Conservation (phyloP, 805 yeast genomes). For the Yarrowia porcina region DNA sequence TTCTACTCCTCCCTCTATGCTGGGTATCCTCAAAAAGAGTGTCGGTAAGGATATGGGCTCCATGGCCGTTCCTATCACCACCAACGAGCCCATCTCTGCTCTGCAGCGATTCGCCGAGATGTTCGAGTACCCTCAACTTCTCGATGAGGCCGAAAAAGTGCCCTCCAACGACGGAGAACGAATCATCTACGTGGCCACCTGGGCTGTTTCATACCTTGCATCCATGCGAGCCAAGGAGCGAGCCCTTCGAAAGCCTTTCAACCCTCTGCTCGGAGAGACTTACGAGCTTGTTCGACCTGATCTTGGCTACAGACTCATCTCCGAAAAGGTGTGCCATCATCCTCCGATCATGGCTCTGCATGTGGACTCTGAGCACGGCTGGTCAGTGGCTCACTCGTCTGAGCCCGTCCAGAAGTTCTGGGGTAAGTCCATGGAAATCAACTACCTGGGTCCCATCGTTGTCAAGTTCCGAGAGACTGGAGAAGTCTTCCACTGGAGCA, state of each 20-base stretch:
- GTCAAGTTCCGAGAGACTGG: conserved; percentile 51
- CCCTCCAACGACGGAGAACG: conserved; percentile 53
- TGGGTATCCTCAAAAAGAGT: conserved; percentile 77
- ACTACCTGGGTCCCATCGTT: conserved; percentile 65
- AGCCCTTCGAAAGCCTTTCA: conserved; percentile 84
- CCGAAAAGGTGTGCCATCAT: conserved; percentile 85
- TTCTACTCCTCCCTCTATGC: conserved; percentile 74
- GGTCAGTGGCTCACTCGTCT: conserved; percentile 51
- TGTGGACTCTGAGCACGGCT: conserved; percentile 59
- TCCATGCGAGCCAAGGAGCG: conserved; percentile 71
- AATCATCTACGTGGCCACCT: conserved; percentile 67
- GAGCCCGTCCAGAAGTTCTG: conserved; percentile 75
- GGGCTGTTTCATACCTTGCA: conserved; percentile 74
- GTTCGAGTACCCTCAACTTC: conserved; percentile 67
- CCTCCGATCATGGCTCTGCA: conserved; percentile 83
- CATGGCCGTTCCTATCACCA: conserved; percentile 88
- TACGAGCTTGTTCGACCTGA: conserved; percentile 86
- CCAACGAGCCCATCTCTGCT: conserved; percentile 86
- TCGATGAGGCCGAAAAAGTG: conserved; percentile 57
- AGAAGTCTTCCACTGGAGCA: conserved; percentile 72
- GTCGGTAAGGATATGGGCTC: conserved; percentile 83
- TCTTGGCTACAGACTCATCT: conserved; percentile 63
- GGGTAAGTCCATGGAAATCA: conserved; percentile 88
- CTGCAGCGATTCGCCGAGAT: conserved; percentile 77
- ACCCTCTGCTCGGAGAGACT: conserved; percentile 91